A percentile compares a stretch with the other conserved stretches of the same genome.
These are phyloP conservation scores for Pulveroboletus ravenelii DNA, from an alignment of 768 basidiomycete genomes.

Conservation along the genomic window DNA sequence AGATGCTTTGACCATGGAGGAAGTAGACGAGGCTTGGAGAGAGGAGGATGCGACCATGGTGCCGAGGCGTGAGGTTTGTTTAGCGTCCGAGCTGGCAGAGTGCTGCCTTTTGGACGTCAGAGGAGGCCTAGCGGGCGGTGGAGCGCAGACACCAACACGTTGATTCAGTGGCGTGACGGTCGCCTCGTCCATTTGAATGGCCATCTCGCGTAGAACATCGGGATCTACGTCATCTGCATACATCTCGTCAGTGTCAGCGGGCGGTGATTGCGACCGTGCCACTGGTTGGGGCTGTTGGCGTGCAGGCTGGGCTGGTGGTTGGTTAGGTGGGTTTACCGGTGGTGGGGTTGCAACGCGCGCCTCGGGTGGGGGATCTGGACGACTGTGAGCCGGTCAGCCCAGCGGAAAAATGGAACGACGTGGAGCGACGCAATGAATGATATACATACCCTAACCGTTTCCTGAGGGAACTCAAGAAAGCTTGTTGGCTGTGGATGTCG, in stretches of 20 bases:
- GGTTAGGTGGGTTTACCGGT: slow-evolving; percentile 6
- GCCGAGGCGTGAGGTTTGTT: neutral
- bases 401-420: neutral
- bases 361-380: slow-evolving; percentile 23
- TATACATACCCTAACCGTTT: slow-evolving; percentile 58
- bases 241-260: slow-evolving; percentile 19
- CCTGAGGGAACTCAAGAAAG: slow-evolving; percentile 61
- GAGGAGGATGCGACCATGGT: slow-evolving; percentile 8
- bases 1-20: slow-evolving; percentile 9
- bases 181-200: slow-evolving; percentile 14
- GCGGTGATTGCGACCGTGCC: slow-evolving; percentile 9
- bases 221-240: slow-evolving; percentile 27
- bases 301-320: slow-evolving; percentile 16
- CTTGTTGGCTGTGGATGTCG: slow-evolving; percentile 48
- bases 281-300: slow-evolving; percentile 8
- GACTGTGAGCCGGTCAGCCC: slow-evolving; percentile 10
- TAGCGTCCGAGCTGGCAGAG: neutral
- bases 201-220: slow-evolving; percentile 24
- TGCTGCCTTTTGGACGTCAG: slow-evolving; percentile 3
- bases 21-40: slow-evolving; percentile 1
- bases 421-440: neutral
- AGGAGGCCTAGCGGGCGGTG: neutral
- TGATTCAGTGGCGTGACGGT: slow-evolving; percentile 3
- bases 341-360: slow-evolving; percentile 8
- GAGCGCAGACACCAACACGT: neutral